Conservation (phyloP, 176 grass and related monocot genomes). For the Oryza glumipatula region DNA sequence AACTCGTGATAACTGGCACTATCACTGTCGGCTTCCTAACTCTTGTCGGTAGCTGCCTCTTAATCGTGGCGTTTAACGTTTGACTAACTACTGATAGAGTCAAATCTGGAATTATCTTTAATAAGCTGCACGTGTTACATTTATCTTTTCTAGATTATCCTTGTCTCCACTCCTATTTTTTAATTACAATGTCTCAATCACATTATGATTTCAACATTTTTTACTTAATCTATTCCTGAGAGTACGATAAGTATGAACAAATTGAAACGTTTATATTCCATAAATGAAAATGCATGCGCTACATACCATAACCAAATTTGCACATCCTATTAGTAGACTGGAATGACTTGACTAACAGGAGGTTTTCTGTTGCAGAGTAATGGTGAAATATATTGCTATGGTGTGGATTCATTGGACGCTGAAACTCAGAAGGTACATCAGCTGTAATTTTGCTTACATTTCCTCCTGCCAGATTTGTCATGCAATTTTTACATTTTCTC, state of each 20-base stretch:
- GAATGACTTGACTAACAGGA: conserved; percentile 2
- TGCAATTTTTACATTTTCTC: background rate
- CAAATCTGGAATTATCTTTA: background rate
- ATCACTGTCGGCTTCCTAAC: conserved; percentile 14
- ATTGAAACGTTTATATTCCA: background rate
- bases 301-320: conserved; percentile 16
- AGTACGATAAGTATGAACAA: background rate
- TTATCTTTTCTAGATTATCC: background rate
- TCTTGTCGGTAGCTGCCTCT: conserved; percentile 34
- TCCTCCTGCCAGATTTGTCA: background rate
- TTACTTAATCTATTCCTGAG: conserved; percentile 5
- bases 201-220: background rate
- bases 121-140: conserved; percentile 3
- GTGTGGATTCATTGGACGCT: conserved; percentile 85
- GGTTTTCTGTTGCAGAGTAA: conserved; percentile 56
- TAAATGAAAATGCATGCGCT: conserved; percentile 12
- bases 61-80: conserved; percentile 29
- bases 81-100: background rate
- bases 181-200: background rate
- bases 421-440: conserved; percentile 74
- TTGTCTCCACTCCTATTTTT: background rate
- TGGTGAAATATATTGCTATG: conserved; percentile 76
- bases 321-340: conserved; percentile 1
- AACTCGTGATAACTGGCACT: background rate
- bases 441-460: conserved; percentile 32